Percentiles rank a stretch among this genome's conserved stretches.
Conservation (phyloP, 2,329 filamentous ascomycete genomes). For the Calonectria montana region DNA sequence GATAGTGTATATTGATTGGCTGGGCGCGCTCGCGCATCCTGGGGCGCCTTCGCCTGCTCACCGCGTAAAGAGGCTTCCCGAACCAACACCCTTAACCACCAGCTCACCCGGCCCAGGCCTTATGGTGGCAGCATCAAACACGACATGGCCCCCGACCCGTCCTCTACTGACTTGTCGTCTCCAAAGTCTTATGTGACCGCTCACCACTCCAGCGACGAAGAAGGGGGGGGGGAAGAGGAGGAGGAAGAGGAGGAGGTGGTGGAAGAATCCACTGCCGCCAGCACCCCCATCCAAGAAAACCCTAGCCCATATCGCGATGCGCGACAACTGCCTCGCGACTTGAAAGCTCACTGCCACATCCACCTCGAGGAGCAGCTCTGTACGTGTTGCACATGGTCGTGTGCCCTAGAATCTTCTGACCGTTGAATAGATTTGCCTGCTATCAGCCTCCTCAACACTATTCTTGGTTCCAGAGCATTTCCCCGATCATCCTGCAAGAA, state of each 20-base stretch:
- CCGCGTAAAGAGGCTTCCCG: slow-evolving; percentile 32
- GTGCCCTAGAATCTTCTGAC: slow-evolving; percentile 1
- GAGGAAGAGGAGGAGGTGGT: neutral
- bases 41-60: neutral
- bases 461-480: slow-evolving; percentile 66
- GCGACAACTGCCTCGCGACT: slow-evolving; percentile 68
- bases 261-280: slow-evolving; percentile 49
- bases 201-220: slow-evolving; percentile 33
- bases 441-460: slow-evolving; percentile 72
- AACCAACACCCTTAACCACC: slow-evolving; percentile 8
- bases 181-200: slow-evolving; percentile 52
- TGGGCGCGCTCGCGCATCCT: slow-evolving; percentile 16
- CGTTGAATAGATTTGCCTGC: slow-evolving; percentile 52
- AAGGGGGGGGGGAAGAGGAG: neutral
- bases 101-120: slow-evolving; percentile 4
- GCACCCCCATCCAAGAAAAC: slow-evolving; percentile 46
- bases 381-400: slow-evolving; percentile 47
- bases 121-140: slow-evolving; percentile 27
- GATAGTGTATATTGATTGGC: slow-evolving; percentile 28
- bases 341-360: slow-evolving; percentile 75
- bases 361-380: slow-evolving; percentile 82
- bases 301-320: slow-evolving; percentile 63
- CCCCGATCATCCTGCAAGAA: slow-evolving; percentile 32
- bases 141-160: slow-evolving; percentile 36
- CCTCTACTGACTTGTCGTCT: slow-evolving; percentile 44